Conservation (phyloP, 108 stramenopile species). For the Nannochloropsis oceanica region DNA sequence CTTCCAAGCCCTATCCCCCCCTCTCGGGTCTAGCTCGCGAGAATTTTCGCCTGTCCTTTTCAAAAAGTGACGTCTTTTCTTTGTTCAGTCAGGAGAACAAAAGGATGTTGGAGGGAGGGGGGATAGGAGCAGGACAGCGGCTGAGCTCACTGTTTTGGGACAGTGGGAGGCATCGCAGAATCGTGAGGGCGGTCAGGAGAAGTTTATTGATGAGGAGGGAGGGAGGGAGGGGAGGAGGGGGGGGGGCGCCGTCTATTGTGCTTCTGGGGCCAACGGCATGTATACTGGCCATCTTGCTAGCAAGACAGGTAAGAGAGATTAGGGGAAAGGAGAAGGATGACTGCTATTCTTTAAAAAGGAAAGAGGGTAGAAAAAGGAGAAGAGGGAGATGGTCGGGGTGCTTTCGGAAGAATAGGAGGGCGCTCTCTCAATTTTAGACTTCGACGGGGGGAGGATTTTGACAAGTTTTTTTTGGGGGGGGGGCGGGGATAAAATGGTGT, state of each 20-base stretch:
- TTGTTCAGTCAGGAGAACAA: background rate
- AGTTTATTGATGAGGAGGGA: background rate
- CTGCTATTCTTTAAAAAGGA: too few relatives aligned
- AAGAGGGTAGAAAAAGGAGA: too few relatives aligned
- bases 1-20: background rate
- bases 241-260: background rate
- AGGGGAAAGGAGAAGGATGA: too few relatives aligned
- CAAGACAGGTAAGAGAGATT: background rate
- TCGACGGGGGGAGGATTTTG: too few relatives aligned
- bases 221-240: background rate
- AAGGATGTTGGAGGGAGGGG: background rate
- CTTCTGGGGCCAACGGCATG: background rate
- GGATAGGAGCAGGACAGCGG: too few relatives aligned
- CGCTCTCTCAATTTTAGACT: background rate
- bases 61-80: background rate
- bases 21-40: background rate
- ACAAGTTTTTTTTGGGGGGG: too few relatives aligned
- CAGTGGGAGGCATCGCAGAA: background rate
- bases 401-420: too few relatives aligned
- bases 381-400: too few relatives aligned
- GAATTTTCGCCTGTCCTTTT: background rate
- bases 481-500: too few relatives aligned
- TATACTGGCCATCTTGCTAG: background rate
- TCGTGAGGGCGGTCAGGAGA: background rate
- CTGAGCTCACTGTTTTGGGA: background rate